Base-by-base conservation (phyloP, 2,329 filamentous ascomycete species). In the Tympanopsis confertula region DNA sequence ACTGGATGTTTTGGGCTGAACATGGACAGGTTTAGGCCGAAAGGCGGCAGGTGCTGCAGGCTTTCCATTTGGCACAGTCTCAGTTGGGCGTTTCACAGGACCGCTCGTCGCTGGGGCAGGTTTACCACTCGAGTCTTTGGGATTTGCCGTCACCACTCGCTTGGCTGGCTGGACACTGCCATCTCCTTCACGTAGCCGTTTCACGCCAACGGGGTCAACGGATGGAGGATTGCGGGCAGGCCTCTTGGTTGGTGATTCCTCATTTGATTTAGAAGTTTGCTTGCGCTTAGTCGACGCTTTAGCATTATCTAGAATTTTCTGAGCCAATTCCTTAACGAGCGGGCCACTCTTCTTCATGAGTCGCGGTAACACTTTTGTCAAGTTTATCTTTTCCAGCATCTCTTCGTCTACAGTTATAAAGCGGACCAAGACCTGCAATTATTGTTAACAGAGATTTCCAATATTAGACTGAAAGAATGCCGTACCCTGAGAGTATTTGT, bases 291-390 rank as follows among this genome's bases (percentile, higher is more conserved):
- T 62, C 14, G 55, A 58, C 22, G 54, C 53, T 29, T 54, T 53
- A 39, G 63, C 65, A 48, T 67, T 68, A 18, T 65, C 61, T 35
- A 73, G 48, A 30, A 80, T 68, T 45, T 63, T 62, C 45, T 74
- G 68, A 3, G 71, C 68, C 22, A 73, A 61, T 13, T 59, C 59
- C 47, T 74, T 74, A 36, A 68, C 68, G 35, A 66, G 60, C n/a
- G 65, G 66, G 44, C 69, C 69, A 19, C 72, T 73, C 44, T 69
- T 70, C 53, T 77, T 80, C 38, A 68, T 58, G 44, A 76, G 69
- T 19, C 68, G 63, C 3, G 65, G 63, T 13, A 79, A 54, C 13
- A 77, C 59, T 48, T 77, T 79, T 38, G 63, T 62, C 20, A 78
- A 55, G 45, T 77, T 76, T 5, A 70, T 75, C 49, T 73, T 74